Base-by-base conservation (phyloP, 805 yeast genomes). In the Kodamaea sagamina region DNA sequence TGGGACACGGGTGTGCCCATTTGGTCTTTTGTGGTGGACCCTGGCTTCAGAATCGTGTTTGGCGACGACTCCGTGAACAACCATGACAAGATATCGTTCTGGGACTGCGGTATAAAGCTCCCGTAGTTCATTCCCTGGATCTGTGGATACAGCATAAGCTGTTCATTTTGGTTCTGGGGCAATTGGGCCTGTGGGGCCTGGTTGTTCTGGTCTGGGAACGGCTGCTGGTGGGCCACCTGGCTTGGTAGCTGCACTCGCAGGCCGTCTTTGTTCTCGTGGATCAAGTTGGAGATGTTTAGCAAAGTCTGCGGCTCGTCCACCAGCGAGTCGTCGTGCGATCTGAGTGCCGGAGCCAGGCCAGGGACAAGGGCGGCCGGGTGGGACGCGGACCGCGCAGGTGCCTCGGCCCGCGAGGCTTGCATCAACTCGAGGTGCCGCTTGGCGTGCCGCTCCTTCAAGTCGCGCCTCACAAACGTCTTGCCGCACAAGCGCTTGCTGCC, bases 391-490 rank as follows among this genome's bases (percentile, higher is more conserved):
- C n/a, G n/a, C n/a, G n/a, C n/a, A n/a, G n/a, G n/a, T n/a, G n/a
- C 24, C 6, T 21, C 24, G 8, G 24, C 6, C 6, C 24, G 39
- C 11, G 31, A 22, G 11, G 32, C 27, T 13, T 40, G 38, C 10
- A 32, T 26, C 27, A 45, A 32, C 32, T 50, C 54, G 10, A 53
- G 43, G 45, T 68, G 73, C 17, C 73, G 47, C 42, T 54, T 58
- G 15, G 50, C 48, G 45, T 71, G 75, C 24, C 75, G 46, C 29
- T 70, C 75, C 19, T 72, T 65, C 35, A 82, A 61, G 55, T 82
- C 89, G 43, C 70, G 73, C 31, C 89, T 61, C 0, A 82, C 88
- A 65, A 82, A 82, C 0, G 82, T 77, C 57, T 79, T 80, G 1
- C 71, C 66, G 55, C 89, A 82, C 3, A 64, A 62, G 8, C 72